Conservation (phyloP, 805 yeast species). For the Torulaspora maleeae region DNA sequence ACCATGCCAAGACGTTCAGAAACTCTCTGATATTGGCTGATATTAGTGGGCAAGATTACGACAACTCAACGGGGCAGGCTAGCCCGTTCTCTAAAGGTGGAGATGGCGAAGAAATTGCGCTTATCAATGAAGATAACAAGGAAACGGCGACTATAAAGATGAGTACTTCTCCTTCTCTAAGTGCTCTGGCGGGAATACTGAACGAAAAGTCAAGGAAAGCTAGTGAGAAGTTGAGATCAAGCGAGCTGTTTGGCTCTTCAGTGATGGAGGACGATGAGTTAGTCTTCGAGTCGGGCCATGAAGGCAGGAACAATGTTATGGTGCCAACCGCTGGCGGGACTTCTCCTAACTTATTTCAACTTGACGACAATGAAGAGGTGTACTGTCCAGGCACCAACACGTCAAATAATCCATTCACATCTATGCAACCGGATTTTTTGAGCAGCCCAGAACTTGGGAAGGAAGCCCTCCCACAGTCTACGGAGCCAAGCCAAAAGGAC, state of each 20-base stretch:
- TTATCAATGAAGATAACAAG: neutral
- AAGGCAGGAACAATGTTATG: neutral
- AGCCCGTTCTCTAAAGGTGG: conserved; percentile 5
- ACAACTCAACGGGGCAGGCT: conserved; percentile 2
- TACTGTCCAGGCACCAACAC: conserved; percentile 8
- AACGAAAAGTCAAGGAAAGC: conserved; percentile 37
- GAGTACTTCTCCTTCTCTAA: conserved; percentile 42
- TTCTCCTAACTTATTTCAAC: conserved; percentile 39
- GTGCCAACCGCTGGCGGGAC: conserved; percentile 1
- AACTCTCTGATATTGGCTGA: conserved; percentile 33
- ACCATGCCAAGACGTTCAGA: conserved; percentile 34
- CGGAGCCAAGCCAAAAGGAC: neutral
- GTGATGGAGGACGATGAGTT: conserved; percentile 26
- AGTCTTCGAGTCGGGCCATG: conserved; percentile 9
- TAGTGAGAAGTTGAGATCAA: conserved; percentile 22
- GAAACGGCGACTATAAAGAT: conserved; percentile 34
- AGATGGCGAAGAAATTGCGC: neutral
- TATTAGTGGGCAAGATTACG: conserved; percentile 20
- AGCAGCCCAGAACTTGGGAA: conserved; percentile 25
- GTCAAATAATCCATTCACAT: neutral
- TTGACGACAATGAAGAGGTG: conserved; percentile 28
- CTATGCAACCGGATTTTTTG: conserved; percentile 31
- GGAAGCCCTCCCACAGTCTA: neutral
- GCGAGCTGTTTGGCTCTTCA: conserved; percentile 15
- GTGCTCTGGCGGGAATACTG: conserved; percentile 41